Evolutionary conservation across 257 asterid species (phyloP).

Genomic region (Solanum sejunctum): DNA sequence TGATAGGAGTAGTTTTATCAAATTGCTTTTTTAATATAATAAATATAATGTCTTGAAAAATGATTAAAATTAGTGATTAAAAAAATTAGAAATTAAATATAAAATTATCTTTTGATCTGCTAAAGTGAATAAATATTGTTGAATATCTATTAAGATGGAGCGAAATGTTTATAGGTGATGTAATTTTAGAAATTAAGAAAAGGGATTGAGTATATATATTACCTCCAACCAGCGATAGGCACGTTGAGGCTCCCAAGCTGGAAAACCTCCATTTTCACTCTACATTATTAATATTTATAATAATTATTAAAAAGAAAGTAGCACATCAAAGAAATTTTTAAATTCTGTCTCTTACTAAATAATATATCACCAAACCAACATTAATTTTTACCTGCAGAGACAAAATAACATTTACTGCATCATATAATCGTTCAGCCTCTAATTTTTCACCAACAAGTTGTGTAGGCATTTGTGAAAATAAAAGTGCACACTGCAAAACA

Average conservation of each 20-base stretch:
- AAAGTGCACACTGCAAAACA: constrained; percentile 20
- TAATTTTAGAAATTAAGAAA: not conserved
- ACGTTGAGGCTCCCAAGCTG: constrained; percentile 51
- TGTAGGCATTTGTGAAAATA: constrained; percentile 21
- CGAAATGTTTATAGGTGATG: not conserved
- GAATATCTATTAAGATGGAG: no score
- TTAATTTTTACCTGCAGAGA: constrained; percentile 28
- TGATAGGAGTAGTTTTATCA: no score
- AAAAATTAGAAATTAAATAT: no score
- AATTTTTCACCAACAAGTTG: constrained; percentile 25
- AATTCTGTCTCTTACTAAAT: not conserved
- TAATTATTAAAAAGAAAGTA: not conserved
- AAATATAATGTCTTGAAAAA: no score
- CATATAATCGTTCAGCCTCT: constrained; percentile 18
- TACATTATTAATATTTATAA: not conserved
- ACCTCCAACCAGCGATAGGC: constrained; percentile 51
- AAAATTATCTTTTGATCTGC: no score
- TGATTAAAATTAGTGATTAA: no score
- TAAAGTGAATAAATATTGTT: no score
- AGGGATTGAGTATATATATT: not conserved
- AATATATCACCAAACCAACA: not conserved
- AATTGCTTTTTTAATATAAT: no score
- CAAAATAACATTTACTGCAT: constrained; percentile 37
- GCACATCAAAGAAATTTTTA: not conserved
- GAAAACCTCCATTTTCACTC: constrained; percentile 40